Percentiles rank a stretch among this genome's conserved stretches.
phyloP scores from a whole-genome alignment of 1,284 basidiomycete species.

The Tilletiaria anomala region DNA sequence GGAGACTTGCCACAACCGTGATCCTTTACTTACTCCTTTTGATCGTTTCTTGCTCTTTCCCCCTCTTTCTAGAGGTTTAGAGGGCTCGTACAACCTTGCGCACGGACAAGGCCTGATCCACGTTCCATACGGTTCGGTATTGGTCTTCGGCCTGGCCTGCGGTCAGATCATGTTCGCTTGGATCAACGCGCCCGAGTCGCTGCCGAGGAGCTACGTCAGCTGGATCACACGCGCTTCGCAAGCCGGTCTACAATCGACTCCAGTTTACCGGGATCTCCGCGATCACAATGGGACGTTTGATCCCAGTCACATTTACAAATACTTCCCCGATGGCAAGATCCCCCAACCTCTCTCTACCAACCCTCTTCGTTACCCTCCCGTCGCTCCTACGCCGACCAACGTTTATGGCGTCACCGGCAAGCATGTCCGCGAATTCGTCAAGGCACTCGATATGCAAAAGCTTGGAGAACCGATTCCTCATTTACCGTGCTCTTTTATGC shows the following conservation, averaged over 20 bases:
- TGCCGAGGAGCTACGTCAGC: conserved; percentile 20
- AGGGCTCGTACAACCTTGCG: conserved; percentile 65
- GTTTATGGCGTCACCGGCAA: conserved; percentile 25
- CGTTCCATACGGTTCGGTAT: conserved; percentile 68
- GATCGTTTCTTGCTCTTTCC: too few relatives aligned
- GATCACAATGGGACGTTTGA: neutral
- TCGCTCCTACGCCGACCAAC: conserved; percentile 16
- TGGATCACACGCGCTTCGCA: conserved; percentile 36
- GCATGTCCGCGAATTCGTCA: conserved; percentile 19
- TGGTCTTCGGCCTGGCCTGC: conserved; percentile 70
- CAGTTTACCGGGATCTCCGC: conserved; percentile 4
- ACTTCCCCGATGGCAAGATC: conserved; percentile 24
- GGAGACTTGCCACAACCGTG: neutral
- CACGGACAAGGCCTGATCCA: conserved; percentile 50
- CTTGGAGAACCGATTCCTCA: neutral
- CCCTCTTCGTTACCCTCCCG: conserved; percentile 18
- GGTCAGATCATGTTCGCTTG: conserved; percentile 53
- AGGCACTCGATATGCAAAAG: conserved; percentile 7
- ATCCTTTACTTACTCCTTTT: conserved; percentile 1
- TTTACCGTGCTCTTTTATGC: conserved; percentile 46
- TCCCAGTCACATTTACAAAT: conserved; percentile 5
- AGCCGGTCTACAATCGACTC: conserved; percentile 6
- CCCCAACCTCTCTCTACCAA: conserved; percentile 22
- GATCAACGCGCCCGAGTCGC: conserved; percentile 11
- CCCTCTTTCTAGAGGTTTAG: too few relatives aligned